Base-by-base conservation (phyloP, 192 early-diverging fungal genomes). In the Podila clonocystis region DNA sequence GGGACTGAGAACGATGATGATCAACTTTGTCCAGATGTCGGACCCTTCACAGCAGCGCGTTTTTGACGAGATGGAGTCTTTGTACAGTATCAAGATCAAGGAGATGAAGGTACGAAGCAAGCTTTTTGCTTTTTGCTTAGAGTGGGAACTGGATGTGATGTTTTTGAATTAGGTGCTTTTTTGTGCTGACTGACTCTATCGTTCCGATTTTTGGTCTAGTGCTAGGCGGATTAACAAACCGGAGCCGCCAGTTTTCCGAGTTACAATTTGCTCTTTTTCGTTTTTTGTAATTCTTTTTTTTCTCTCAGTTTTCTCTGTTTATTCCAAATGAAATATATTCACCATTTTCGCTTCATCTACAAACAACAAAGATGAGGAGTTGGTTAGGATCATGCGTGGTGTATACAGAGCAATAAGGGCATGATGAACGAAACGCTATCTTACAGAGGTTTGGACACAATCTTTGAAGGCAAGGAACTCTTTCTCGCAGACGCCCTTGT, bases 281-380 rank as follows among this genome's bases (percentile, higher is more conserved):
- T 71, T 29, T 28, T 29, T 20, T 41, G 9, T 50, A 36, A 0
- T 22, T 50, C 6, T 31, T 13, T 30, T 22, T 12, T 19, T 19
- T 22, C n/a, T 26, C 22, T 7, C n/a, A n/a, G n/a, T n/a, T n/a
- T n/a, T n/a, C n/a, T n/a, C n/a, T 15, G 3, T 45, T 28, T 36
- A 24, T 31, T 45, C 33, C 29, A 58, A 24, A 29, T 28, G 57
- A 29, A 58, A 58, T 29, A n/a, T n/a, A 19, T 65, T 57, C 36
- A 80, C 77, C 77, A 80, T 57, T 65, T 72, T 34, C 77, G 70
- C 58, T 80, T 80, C 77, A 80, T 61, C 77, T 80, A 72, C 11
- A 4, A 4, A 19, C n/a, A 8, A 58, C 28, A 17, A 5, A 50
- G 49, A 11, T 58, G 26, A 62, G 5, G 19, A 11, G 50, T 36